Base-by-base conservation (phyloP, 1,284 basidiomycete genomes). In the Cutaneotrichosporon mucoides region DNA sequence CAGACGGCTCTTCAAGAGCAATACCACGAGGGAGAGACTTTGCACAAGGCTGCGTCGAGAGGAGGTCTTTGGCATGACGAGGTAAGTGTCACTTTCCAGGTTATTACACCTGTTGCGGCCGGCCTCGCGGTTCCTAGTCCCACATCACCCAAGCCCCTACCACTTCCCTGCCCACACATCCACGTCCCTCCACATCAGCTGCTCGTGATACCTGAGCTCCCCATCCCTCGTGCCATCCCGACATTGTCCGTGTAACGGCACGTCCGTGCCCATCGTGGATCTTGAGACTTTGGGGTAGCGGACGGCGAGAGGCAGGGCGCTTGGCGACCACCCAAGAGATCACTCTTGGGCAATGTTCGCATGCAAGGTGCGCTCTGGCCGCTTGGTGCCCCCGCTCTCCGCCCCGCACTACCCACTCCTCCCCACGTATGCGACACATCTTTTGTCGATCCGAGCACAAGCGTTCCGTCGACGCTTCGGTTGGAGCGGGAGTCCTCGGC, bases 31-130 rank as follows among this genome's bases (percentile, higher is more conserved):
- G 60, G 62, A 44, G 33, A 55, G 12, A 16, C 47, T 3, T 60
- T 76, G 43, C 60, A 44, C 56, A 76, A 75, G 60, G 71, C 70
- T 12, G 63, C 66, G 34, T 73, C 71, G 62, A 55, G 71, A 57
- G 72, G 72, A 36, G 73, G 73, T 4, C 56, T 75, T 15, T 75
- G 73, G 73, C 71, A 74, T 61, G 73, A 74, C 38, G 66, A 70
- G 50, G 73, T 75, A 66, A 72, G 72, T 74, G 37, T 36, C 41
- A 15, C 41, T 43, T 44, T 10, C 10, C 12, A 24, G 24, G 24
- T 24, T 24, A 24, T 33, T 45, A 24, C 15, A 45, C 10, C 44
- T 10, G 33, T 33, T 13, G 16, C 44, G 44, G 46, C 24, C 13
- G 34, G 46, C 46, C 46, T 11, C 12, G 6, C 3, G 24, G 45